Evolutionary conservation across 2,329 filamentous ascomycete species (phyloP), one percentile per base, ranked within the genome.

Genomic region (Metarhizium guizhouense): DNA sequence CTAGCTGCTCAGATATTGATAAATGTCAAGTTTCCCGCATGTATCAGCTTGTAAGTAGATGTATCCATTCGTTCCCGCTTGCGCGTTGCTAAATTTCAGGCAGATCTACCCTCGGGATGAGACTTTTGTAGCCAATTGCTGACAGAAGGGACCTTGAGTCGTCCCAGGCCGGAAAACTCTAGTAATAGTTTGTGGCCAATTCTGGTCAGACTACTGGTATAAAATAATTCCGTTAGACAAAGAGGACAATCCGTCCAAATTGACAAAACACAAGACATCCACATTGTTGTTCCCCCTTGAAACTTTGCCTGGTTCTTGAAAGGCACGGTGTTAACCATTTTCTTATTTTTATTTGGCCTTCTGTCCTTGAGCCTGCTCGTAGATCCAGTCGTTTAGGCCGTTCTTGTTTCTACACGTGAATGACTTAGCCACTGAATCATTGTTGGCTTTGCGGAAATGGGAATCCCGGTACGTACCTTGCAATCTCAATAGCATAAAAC

Each of bases 301-400:
- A 16, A 8, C n/a, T 42, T 25, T 29, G 40, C 5, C 38, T 45
- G 18, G 6, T 6, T 6, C 25, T 29, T 43, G 20, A 30, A 52
- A 20, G 18, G 45, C n/a, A 7, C 11, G 16, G 16, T 40, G 14
- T 20, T 8, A 52, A 43, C 10, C 8, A 16, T n/a, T 11, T 3
- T 20, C 20, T 25, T 60, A 62, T 51, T 55, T 61, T 3, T 59
- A 57, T 36, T 50, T 56, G 36, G 61, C 55, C 70, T 80, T 81
- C 63, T 81, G 76, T 55, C 80, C 78, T 65, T 93, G 84, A 1
- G 86, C 83, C 70, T 89, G 81, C 74, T 97, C 92, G 72, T 93
- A 94, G 60, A 99, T 84, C 94, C 94, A 99, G 72, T 99, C 94
- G 67, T 99, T 99, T 57, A 97, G 74, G 32, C 93, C 93, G 54